Conservation (phyloP, 2,329 filamentous ascomycete genomes). For the Cadophora sp. region DNA sequence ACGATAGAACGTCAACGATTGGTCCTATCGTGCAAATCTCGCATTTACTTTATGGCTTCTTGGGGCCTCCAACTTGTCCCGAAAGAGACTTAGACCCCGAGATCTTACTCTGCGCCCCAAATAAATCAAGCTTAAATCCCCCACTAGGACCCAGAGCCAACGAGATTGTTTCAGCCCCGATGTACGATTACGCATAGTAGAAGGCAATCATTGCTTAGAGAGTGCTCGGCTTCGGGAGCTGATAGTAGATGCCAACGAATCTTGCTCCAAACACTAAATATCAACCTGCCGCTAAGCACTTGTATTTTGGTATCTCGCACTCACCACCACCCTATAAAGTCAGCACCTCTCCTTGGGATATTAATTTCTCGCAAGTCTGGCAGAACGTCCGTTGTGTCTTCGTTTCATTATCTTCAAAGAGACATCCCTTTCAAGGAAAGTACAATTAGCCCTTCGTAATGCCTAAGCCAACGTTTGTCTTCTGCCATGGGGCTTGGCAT, state of each 20-base stretch:
- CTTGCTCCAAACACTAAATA: too few relatives aligned
- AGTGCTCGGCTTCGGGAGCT: constrained; percentile 13
- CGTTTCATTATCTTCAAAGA: neutral
- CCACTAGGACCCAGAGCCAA: neutral
- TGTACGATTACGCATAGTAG: too few relatives aligned
- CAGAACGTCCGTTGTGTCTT: neutral
- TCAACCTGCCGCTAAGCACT: neutral
- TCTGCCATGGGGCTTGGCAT: constrained; percentile 35
- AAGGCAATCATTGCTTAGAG: neutral
- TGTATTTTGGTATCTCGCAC: neutral
- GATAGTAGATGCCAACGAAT: too few relatives aligned
- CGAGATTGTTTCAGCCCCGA: neutral
- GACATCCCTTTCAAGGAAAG: neutral
- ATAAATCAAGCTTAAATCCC: neutral
- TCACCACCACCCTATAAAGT: neutral
- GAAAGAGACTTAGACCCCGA: neutral
- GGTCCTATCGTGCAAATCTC: neutral
- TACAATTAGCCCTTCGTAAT: constrained; percentile 8
- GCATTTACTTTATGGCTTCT: neutral
- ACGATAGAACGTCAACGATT: neutral
- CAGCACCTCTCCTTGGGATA: neutral
- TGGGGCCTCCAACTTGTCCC: neutral
- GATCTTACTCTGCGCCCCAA: neutral
- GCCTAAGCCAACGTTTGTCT: constrained; percentile 30
- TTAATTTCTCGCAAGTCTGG: neutral